Percentiles rank a stretch among this genome's conserved stretches.
Evolutionary conservation across 345 rosid species (phyloP).

Genomic region (Cochlearia excelsa): DNA sequence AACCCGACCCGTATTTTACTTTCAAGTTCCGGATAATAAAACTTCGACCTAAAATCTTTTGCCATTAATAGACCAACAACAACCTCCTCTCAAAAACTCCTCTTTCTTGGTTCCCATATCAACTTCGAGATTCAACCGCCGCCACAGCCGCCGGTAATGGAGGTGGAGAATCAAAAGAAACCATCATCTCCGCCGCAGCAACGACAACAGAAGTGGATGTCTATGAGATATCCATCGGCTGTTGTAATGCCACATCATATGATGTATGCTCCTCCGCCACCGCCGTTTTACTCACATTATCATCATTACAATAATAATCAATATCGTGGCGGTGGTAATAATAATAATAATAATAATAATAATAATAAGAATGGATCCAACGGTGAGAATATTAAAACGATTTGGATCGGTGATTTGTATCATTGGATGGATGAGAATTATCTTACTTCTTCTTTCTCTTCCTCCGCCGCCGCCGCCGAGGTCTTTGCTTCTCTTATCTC

Average conservation of each 20-base stretch:
- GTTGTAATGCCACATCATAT: conserved; percentile 83
- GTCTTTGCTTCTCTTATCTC: conserved; percentile 32
- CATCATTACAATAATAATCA: conserved; percentile 45
- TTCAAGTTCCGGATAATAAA: neutral
- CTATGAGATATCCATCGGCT: conserved; percentile 78
- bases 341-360: conserved; percentile 27
- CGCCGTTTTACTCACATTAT: conserved; percentile 54
- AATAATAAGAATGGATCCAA: conserved; percentile 39
- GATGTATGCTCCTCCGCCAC: conserved; percentile 59
- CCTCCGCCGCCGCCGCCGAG: conserved; percentile 53
- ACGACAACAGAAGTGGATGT: conserved; percentile 45
- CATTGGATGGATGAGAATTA: conserved; percentile 97
- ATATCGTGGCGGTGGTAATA: conserved; percentile 26
- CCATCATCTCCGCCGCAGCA: conserved; percentile 17
- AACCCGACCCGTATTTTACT: conserved; percentile 28
- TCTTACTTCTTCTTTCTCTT: conserved; percentile 66
- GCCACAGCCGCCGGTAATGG: no score
- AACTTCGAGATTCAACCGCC: no score
- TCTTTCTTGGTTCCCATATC: neutral
- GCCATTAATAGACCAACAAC: conserved; percentile 24
- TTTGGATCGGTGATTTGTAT: conserved; percentile 95
- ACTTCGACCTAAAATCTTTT: conserved; percentile 27
- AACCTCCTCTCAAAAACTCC: neutral
- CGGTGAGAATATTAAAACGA: conserved; percentile 60
- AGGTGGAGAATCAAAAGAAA: conserved; percentile 28